Evolutionary conservation across 2,329 filamentous ascomycete genomes (phyloP).

Genomic region (Verticillium klebahnii): DNA sequence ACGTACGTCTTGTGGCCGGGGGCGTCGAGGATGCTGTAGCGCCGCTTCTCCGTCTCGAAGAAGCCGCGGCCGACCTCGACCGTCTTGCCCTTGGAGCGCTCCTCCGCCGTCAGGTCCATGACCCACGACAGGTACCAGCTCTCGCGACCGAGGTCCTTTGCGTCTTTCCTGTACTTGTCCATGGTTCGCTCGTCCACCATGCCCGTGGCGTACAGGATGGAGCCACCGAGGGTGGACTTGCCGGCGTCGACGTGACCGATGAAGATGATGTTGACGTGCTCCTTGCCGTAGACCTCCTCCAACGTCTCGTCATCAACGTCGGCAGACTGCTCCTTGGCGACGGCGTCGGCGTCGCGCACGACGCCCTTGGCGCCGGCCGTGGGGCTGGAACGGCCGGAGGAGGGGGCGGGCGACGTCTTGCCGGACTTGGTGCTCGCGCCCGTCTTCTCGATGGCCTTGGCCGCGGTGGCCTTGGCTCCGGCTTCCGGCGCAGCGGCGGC

Average conservation of each 20-base stretch:
- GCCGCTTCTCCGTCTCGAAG: slow-evolving; percentile 94
- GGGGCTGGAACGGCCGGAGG: slow-evolving; percentile 80
- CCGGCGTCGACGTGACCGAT: slow-evolving; percentile 97
- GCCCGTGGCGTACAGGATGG: slow-evolving; percentile 86
- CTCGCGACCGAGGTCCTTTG: slow-evolving; percentile 92
- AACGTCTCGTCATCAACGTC: slow-evolving; percentile 70
- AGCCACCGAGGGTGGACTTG: slow-evolving; percentile 92
- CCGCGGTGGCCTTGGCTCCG: slow-evolving; percentile 77
- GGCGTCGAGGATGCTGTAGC: slow-evolving; percentile 95
- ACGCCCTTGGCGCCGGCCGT: slow-evolving; percentile 49
- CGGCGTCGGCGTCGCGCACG: slow-evolving; percentile 70
- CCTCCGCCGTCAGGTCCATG: slow-evolving; percentile 93
- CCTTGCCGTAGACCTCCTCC: slow-evolving; percentile 95
- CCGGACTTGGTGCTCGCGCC: slow-evolving; percentile 61
- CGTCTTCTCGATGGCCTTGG: slow-evolving; percentile 89
- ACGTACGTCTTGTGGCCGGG: slow-evolving; percentile 98
- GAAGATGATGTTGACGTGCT: slow-evolving; percentile 91
- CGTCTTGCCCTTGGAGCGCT: slow-evolving; percentile 93
- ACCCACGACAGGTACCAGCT: slow-evolving; percentile 99
- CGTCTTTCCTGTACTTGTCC: slow-evolving; percentile 96
- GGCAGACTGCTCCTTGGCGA: slow-evolving; percentile 75
- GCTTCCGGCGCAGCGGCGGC: slow-evolving; percentile 46
- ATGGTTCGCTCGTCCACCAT: slow-evolving; percentile 99
- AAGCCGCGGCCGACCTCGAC: slow-evolving; percentile 94
- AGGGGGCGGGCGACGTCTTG: slow-evolving; percentile 74